Base-by-base conservation (phyloP, 768 basidiomycete species). In the Boletus reticulatus region DNA sequence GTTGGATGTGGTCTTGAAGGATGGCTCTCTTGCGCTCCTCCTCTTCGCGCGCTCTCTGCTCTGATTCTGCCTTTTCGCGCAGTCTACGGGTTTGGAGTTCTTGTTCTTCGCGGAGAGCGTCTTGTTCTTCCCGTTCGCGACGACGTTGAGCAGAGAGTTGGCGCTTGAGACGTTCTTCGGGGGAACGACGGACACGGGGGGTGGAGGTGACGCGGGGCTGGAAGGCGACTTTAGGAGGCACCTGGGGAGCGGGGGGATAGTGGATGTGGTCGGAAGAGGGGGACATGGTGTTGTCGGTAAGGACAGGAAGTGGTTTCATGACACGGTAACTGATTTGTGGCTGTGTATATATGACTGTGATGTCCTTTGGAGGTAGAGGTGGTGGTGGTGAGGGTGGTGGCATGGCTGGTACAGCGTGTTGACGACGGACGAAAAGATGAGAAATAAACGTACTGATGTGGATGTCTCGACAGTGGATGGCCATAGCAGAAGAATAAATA, bases 21-120 rank as follows among this genome's bases (percentile, higher is more conserved):
- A 68, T 60, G 43, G 78, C 76, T 58, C 75, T 74, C 52, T 70
- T 70, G 62, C 68, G 53, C 19, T 73, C 59, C 45, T 76, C 75
- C 44, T 80, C 77, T 58, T 81, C 82, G 63, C 74, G 72, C 19
- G 67, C 71, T 0, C 32, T 24, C 45, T 56, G 65, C 24, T 64
- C 59, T 4, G 56, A 45, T 24, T 67, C 64, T 52, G 43, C 52
- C 11, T 61, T 64, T 17, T 65, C 65, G 27, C 59, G 64, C 6
- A 16, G 27, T 2, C n/a, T 55, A 38, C 65, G 65, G 1, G 72
- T 71, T 58, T 79, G 78, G 48, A 75, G 68, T 56, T 73, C 69
- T 36, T 64, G 72, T 60, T 86, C 84, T 57, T 80, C 78, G 53
- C 64, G 67, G 34, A 74, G 31, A 6, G 77, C 78, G 38, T 75